Conservation (phyloP, 1,284 basidiomycete species). For the Cutaneotrichosporon dermatis region DNA sequence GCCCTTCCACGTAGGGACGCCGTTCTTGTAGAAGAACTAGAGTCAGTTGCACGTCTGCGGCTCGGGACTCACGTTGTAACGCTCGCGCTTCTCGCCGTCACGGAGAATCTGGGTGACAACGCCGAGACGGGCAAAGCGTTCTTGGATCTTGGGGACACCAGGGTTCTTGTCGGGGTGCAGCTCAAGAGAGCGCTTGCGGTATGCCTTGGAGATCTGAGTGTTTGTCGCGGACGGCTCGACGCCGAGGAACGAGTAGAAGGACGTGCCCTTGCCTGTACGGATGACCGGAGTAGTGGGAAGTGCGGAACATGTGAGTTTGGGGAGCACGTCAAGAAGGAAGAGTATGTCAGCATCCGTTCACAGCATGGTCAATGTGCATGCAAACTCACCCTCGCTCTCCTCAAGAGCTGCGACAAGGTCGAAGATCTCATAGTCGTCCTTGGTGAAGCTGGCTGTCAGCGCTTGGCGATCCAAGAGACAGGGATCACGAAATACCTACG, state of each 20-base stretch:
- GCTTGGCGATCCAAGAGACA: too few species aligned
- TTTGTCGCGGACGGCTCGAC: constrained; percentile 65
- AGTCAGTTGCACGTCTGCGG: not conserved
- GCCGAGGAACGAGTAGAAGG: constrained; percentile 82
- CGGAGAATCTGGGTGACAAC: constrained; percentile 76
- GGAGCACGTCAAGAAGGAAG: too few species aligned
- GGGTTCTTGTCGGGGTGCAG: constrained; percentile 93
- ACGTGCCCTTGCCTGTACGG: constrained; percentile 66
- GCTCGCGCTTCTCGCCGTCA: constrained; percentile 66
- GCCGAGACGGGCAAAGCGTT: constrained; percentile 80
- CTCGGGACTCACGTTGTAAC: constrained; percentile 54
- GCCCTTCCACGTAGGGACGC: constrained; percentile 48
- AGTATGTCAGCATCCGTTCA: too few species aligned
- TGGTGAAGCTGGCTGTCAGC: constrained; percentile 29
- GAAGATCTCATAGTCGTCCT: constrained; percentile 94
- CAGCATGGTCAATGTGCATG: too few species aligned
- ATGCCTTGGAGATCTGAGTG: constrained; percentile 75
- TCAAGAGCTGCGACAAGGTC: constrained; percentile 85
- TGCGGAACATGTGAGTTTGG: too few species aligned
- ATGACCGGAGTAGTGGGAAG: too few species aligned
- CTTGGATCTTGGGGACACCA: constrained; percentile 70
- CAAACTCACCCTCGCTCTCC: constrained; percentile 63
- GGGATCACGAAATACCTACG: constrained; percentile 1
- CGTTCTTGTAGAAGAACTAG: constrained; percentile 50
- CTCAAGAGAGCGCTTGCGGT: constrained; percentile 78